A percentile compares a stretch with the other conserved stretches of the same genome.
phyloP scores from a whole-genome alignment of 176 grass and related monocot genomes.

The Aegilops tauschii region DNA sequence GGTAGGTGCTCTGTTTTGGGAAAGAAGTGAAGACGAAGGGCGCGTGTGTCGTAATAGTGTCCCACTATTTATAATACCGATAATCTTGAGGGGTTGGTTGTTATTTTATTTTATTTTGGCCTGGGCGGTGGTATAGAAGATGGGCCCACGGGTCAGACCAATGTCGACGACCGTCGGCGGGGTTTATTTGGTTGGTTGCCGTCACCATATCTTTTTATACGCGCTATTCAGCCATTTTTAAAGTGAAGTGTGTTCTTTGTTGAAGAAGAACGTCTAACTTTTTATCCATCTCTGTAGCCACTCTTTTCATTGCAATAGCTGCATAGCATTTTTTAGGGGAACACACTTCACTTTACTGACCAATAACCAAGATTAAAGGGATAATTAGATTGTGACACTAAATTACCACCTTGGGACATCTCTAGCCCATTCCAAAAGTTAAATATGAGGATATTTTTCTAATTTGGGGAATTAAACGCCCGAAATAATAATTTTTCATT shows the following conservation, averaged over 20 bases:
- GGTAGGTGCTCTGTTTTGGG: neutral
- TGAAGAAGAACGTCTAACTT: neutral
- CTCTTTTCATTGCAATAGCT: neutral
- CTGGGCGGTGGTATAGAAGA: too few relatives aligned
- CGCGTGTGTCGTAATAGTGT: neutral
- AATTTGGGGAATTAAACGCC: too few relatives aligned
- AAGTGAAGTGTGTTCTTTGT: too few relatives aligned
- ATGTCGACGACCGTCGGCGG: neutral
- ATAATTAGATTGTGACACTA: too few relatives aligned
- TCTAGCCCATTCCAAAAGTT: too few relatives aligned
- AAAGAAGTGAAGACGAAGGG: neutral
- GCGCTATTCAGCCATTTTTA: neutral
- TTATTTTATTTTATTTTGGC: too few relatives aligned
- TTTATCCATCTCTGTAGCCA: neutral
- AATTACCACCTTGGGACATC: too few relatives aligned
- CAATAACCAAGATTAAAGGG: too few relatives aligned
- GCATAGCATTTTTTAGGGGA: neutral
- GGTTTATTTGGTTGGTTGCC: neutral
- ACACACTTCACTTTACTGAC: too few relatives aligned
- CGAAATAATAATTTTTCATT: too few relatives aligned
- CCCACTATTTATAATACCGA: neutral
- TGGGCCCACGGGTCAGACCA: neutral
- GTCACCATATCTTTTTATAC: neutral
- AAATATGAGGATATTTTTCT: too few relatives aligned
- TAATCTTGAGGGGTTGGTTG: neutral